Conservation (phyloP, 2,329 filamentous ascomycete species). For the Aspergillus glaucus region DNA sequence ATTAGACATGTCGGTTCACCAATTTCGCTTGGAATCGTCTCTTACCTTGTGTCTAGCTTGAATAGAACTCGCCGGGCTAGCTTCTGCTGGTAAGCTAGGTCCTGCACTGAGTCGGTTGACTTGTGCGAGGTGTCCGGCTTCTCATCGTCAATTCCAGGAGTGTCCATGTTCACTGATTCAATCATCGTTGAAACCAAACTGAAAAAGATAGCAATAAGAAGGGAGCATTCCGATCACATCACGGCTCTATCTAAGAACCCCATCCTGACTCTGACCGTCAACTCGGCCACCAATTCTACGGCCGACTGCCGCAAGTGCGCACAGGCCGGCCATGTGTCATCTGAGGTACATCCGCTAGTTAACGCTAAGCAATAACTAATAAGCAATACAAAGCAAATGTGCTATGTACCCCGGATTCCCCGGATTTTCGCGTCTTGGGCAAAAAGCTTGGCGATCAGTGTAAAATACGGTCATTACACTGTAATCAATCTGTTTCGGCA, state of each 20-base stretch:
- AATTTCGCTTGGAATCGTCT: no score
- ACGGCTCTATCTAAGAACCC: no score
- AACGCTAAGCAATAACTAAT: no score
- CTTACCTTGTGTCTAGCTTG: constrained; percentile 48
- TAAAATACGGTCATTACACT: not conserved
- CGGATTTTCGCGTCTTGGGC: not conserved
- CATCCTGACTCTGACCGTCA: no score
- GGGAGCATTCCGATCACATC: not conserved
- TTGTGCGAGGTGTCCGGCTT: constrained; percentile 15
- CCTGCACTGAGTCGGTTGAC: constrained; percentile 8
- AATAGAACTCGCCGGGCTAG: constrained; percentile 44
- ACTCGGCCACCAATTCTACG: no score
- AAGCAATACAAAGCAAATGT: not conserved
- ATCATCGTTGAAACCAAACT: not conserved
- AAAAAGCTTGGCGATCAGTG: not conserved
- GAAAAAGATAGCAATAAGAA: constrained; percentile 1
- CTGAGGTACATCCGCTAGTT: no score
- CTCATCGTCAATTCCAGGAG: constrained; percentile 11
- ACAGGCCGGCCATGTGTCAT: no score
- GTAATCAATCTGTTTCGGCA: not conserved
- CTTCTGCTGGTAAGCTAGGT: constrained; percentile 13
- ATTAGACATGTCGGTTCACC: no score
- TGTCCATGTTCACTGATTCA: constrained; percentile 10
- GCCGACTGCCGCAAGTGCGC: no score
- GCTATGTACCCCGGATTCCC: not conserved